These are phyloP conservation scores for Cryphonectria parasitica DNA, from an alignment of 2,329 filamentous ascomycete species.

Conservation along the genomic window DNA sequence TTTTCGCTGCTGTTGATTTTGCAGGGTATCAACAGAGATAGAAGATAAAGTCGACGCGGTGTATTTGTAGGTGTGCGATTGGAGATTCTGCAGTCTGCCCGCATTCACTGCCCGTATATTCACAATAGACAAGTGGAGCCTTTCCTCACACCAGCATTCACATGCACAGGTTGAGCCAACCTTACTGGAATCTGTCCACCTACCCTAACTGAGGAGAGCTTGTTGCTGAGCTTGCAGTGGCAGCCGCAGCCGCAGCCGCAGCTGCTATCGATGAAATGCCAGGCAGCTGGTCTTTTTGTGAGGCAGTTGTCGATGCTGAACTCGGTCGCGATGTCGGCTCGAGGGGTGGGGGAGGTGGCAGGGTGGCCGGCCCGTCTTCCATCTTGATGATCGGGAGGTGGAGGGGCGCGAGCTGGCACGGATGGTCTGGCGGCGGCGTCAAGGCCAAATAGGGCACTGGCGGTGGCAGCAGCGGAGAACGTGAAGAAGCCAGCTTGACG, in stretches of 20 bases:
- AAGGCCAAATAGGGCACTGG: slow-evolving; percentile 28
- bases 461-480: slow-evolving; percentile 31
- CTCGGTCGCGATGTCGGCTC: slow-evolving; percentile 56
- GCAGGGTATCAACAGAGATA: neutral
- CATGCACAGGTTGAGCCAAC: neutral
- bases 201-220: slow-evolving; percentile 53
- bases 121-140: neutral
- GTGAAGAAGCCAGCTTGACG: slow-evolving; percentile 37
- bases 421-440: slow-evolving; percentile 31
- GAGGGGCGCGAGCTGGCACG: slow-evolving; percentile 31
- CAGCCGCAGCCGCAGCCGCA: slow-evolving; percentile 34
- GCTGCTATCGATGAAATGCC: slow-evolving; percentile 51
- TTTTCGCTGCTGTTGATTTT: neutral
- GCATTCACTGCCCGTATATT: neutral
- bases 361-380: slow-evolving; percentile 36
- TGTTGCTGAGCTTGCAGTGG: slow-evolving; percentile 36
- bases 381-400: slow-evolving; percentile 44
- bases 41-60: neutral
- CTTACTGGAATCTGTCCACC: slow-evolving; percentile 33
- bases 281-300: slow-evolving; percentile 49
- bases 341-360: slow-evolving; percentile 42
- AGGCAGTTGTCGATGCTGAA: slow-evolving; percentile 52
- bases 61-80: neutral
- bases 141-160: neutral
- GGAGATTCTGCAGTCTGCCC: neutral